phyloP scores from a whole-genome alignment of 305 asterid species.

The Plantago lanceolata region DNA sequence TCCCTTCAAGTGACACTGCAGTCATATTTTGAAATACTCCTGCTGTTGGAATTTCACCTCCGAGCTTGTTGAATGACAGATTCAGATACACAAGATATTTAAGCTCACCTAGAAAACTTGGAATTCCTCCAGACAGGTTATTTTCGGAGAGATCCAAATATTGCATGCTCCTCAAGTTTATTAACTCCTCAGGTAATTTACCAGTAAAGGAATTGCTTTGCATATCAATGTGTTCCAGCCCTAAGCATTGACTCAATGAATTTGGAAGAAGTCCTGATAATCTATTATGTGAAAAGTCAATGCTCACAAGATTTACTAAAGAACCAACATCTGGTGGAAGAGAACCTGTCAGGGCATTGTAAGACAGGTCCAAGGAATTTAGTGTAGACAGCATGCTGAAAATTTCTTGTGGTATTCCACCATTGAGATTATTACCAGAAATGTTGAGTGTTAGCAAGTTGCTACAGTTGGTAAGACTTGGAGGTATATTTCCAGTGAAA shows the following conservation, averaged over 20 bases:
- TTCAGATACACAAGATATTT: conserved; percentile 8
- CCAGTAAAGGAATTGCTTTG: conserved; percentile 24
- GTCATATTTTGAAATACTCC: conserved; percentile 26
- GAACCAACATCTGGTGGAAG: conserved; percentile 19
- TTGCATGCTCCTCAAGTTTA: no score
- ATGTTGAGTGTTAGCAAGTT: conserved; percentile 18
- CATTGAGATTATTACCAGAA: conserved; percentile 23
- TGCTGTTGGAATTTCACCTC: conserved; percentile 20
- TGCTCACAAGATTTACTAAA: not conserved
- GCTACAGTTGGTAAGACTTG: conserved; percentile 22
- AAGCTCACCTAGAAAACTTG: conserved; percentile 24
- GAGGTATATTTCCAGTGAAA: conserved; percentile 24
- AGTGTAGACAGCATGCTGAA: conserved; percentile 11
- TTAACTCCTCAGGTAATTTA: conserved; percentile 23
- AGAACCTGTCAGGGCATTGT: conserved; percentile 22
- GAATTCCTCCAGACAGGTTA: conserved; percentile 29
- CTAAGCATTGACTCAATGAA: conserved; percentile 18
- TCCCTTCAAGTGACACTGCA: conserved; percentile 25
- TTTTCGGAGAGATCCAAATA: conserved; percentile 28
- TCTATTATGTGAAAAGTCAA: not conserved
- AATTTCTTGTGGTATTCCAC: conserved; percentile 22
- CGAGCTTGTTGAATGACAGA: conserved; percentile 20
- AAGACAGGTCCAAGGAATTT: conserved; percentile 14
- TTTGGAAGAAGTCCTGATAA: conserved; percentile 15
- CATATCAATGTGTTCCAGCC: conserved; percentile 15